phyloP scores from a whole-genome alignment of 805 yeast genomes.

The Scheffersomyces stipitis region DNA sequence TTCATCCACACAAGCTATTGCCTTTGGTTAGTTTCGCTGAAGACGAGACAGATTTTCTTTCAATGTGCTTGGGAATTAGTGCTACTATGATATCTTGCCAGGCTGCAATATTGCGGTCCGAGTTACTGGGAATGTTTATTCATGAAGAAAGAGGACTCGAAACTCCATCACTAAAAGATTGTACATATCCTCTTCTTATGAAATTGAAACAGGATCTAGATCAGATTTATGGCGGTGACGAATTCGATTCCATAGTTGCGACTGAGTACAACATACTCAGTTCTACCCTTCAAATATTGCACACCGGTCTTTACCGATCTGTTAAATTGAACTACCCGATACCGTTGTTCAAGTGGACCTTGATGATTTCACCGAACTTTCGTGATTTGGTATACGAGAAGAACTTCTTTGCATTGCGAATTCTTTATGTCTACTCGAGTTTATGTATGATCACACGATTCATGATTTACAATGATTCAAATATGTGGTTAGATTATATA shows the following conservation, averaged over 20 bases:
- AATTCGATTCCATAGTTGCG: background rate
- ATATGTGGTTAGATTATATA: conserved; percentile 29
- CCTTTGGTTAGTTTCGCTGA: conserved; percentile 27
- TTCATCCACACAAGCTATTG: conserved; percentile 29
- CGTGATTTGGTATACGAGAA: conserved; percentile 17
- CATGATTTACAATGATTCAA: conserved; percentile 16
- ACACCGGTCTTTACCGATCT: conserved; percentile 11
- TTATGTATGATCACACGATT: conserved; percentile 21
- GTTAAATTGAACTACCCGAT: conserved; percentile 23
- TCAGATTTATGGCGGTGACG: background rate
- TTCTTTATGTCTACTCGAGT: conserved; percentile 21
- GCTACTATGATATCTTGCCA: conserved; percentile 1
- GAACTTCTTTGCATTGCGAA: conserved; percentile 24
- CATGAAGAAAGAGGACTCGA: background rate
- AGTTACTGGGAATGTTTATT: conserved; percentile 3
- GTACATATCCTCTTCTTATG: conserved; percentile 6
- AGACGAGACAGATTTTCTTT: conserved; percentile 19
- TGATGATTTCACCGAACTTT: conserved; percentile 15
- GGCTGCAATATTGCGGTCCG: background rate
- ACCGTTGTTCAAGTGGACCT: conserved; percentile 31
- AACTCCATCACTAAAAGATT: conserved; percentile 1
- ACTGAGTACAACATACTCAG: conserved; percentile 2
- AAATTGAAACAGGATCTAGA: conserved; percentile 1
- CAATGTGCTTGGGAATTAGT: conserved; percentile 17
- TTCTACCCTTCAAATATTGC: conserved; percentile 10